These are phyloP conservation scores for Chenopodium suecicum DNA, from an alignment of 148 eudicot species.

Conservation along the genomic window DNA sequence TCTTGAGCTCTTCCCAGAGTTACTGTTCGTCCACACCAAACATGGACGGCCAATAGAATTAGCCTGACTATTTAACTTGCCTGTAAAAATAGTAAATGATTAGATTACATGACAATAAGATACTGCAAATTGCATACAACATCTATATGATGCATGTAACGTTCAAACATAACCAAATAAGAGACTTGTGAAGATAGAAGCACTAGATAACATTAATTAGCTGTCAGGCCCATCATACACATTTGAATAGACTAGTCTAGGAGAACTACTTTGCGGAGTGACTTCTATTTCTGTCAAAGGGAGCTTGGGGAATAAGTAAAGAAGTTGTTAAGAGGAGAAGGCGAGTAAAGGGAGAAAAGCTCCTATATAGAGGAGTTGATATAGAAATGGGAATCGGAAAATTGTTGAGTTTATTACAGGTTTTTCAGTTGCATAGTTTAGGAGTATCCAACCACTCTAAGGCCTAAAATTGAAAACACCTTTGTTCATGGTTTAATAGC, in stretches of 20 bases:
- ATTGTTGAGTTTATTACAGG: too few species aligned
- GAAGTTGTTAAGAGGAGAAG: too few species aligned
- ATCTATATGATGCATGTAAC: background rate
- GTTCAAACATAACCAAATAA: background rate
- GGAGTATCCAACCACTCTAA: too few species aligned
- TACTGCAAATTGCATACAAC: background rate
- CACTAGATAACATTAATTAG: background rate
- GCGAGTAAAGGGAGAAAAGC: too few species aligned
- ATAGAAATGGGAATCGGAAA: too few species aligned
- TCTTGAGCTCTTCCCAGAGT: conserved; percentile 28
- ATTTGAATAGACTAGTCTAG: background rate
- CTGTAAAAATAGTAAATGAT: conserved; percentile 26
- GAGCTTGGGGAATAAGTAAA: too few species aligned
- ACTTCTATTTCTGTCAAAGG: too few species aligned
- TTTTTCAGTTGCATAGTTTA: too few species aligned
- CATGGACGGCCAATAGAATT: conserved; percentile 27
- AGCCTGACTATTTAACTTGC: conserved; percentile 27
- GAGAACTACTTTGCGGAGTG: too few species aligned
- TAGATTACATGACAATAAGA: background rate
- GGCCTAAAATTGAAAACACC: too few species aligned
- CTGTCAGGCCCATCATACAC: background rate
- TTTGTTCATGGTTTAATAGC: too few species aligned
- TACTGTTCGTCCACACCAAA: conserved; percentile 30
- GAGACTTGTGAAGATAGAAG: background rate
- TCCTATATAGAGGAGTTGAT: too few species aligned